Conservation (phyloP, 768 basidiomycete species). For the Mycena galericulata region DNA sequence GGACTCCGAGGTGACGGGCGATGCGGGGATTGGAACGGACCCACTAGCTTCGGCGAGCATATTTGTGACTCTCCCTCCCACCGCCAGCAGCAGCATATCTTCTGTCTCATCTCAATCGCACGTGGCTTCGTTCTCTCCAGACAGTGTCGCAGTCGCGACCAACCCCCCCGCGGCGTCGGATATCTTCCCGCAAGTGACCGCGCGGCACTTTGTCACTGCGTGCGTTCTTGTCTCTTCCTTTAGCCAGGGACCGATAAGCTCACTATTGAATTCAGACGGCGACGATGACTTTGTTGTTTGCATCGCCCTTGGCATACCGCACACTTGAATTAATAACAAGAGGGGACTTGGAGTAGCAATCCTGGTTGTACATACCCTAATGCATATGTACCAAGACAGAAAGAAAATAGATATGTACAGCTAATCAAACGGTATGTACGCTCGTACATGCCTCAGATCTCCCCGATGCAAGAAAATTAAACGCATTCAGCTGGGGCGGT, state of each 20-base stretch:
- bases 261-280: slow-evolving; percentile 10
- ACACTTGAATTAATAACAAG: too few relatives aligned
- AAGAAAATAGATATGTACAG: slow-evolving; percentile 6
- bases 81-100: background rate
- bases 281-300: too few relatives aligned
- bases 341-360: too few relatives aligned
- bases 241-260: too few relatives aligned
- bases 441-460: background rate
- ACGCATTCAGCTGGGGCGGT: background rate
- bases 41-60: background rate
- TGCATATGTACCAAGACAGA: background rate
- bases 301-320: too few relatives aligned
- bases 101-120: background rate
- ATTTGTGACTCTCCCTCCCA: background rate
- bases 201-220: slow-evolving; percentile 16
- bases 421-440: too few relatives aligned
- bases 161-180: background rate
- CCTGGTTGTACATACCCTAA: background rate
- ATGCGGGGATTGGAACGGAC: background rate
- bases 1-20: background rate
- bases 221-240: background rate
- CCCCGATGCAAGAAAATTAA: too few relatives aligned
- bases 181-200: background rate
- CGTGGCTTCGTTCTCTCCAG: background rate
- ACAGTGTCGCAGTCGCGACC: background rate